phyloP scores from a whole-genome alignment of 176 grass and related monocot species.

The Zea luxurians region DNA sequence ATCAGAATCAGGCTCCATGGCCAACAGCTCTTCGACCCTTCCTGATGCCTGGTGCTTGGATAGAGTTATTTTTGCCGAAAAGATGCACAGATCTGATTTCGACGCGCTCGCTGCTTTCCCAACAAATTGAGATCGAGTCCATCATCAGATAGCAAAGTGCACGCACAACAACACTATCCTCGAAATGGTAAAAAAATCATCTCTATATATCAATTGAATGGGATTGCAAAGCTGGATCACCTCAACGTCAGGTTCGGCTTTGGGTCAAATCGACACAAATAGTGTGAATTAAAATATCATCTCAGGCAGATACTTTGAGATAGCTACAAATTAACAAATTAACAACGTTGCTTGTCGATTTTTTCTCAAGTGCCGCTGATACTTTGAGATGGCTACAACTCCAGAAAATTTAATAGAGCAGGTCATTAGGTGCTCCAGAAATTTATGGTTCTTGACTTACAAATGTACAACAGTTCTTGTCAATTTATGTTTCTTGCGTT shows the following conservation, averaged over 20 bases:
- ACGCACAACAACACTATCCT: constrained; percentile 35
- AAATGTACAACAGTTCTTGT: too few species aligned
- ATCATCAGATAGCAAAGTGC: constrained; percentile 14
- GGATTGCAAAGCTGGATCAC: constrained; percentile 30
- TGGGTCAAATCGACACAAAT: constrained; percentile 1
- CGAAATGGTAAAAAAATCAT: constrained; percentile 47
- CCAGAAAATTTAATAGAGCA: too few species aligned
- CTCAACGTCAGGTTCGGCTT: constrained; percentile 21
- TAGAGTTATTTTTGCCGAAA: constrained; percentile 18
- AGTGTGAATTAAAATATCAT: constrained; percentile 15
- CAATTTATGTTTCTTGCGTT: too few species aligned
- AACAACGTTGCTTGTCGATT: too few species aligned
- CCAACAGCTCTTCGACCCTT: too few species aligned
- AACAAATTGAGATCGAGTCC: background rate
- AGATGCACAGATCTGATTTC: constrained; percentile 18
- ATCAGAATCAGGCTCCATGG: too few species aligned
- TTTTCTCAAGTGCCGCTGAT: background rate
- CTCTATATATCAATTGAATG: too few species aligned
- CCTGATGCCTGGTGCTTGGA: too few species aligned
- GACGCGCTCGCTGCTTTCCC: constrained; percentile 13
- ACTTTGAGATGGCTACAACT: too few species aligned
- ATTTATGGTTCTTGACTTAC: too few species aligned
- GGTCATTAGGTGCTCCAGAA: too few species aligned
- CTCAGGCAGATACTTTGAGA: background rate
- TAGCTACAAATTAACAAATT: too few species aligned